phyloP scores from a whole-genome alignment of 2,329 filamentous ascomycete species.

The Aureobasidium sp. region DNA sequence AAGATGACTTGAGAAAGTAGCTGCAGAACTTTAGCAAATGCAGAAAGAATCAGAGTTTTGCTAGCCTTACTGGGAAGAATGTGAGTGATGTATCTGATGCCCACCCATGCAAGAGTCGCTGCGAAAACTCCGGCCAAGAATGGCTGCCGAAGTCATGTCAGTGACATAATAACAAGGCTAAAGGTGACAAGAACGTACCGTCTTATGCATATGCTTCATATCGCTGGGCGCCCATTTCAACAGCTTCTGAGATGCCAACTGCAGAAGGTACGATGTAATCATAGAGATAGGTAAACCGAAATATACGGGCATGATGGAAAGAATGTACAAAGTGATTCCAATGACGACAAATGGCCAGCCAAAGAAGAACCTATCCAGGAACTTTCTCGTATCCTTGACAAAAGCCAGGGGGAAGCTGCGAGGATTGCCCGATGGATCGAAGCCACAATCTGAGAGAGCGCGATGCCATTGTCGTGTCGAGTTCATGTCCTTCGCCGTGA shows the following conservation, averaged over 20 bases:
- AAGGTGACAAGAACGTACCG: constrained; percentile 50
- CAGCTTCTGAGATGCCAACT: constrained; percentile 70
- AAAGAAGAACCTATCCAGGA: constrained; percentile 83
- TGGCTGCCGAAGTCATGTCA: constrained; percentile 47
- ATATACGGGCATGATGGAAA: constrained; percentile 68
- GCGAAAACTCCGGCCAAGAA: constrained; percentile 93
- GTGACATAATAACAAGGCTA: neutral
- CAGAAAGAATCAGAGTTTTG: constrained; percentile 1
- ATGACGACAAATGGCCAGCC: constrained; percentile 78
- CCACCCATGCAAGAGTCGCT: constrained; percentile 74
- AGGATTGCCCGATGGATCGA: constrained; percentile 68
- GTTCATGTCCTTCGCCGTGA: constrained; percentile 85
- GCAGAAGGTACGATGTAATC: constrained; percentile 60
- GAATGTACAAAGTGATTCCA: constrained; percentile 61
- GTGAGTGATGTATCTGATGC: constrained; percentile 65
- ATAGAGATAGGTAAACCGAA: constrained; percentile 66
- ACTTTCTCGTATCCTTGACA: constrained; percentile 68
- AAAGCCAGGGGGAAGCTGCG: constrained; percentile 67
- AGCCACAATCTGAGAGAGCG: constrained; percentile 77
- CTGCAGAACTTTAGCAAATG: constrained; percentile 35
- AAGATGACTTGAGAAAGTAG: constrained; percentile 58
- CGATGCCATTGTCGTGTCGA: constrained; percentile 74
- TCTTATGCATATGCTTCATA: constrained; percentile 85
- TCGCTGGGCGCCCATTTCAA: constrained; percentile 77
- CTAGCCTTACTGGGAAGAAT: constrained; percentile 57